A percentile compares a stretch with the other conserved stretches of the same genome.
Conservation (phyloP, 1,284 basidiomycete species). For the Rhodotorula sp. region DNA sequence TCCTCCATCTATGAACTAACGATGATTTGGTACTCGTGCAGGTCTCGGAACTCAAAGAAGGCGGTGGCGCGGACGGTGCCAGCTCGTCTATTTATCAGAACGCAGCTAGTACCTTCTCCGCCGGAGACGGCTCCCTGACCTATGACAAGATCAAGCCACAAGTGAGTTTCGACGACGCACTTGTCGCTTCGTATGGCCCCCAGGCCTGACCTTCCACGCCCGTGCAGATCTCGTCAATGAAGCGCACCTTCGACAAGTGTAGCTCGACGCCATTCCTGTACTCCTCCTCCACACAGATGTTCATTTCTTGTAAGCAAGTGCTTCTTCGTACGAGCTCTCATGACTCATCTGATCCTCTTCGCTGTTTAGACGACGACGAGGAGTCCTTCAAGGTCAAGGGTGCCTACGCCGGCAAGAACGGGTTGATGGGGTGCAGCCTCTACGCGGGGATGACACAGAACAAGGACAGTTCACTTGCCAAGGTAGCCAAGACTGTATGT, state of each 20-base stretch:
- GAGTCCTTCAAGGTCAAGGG: constrained; percentile 17
- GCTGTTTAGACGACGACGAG: constrained; percentile 20
- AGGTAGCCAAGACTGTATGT: constrained; percentile 21
- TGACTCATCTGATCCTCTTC: too few species aligned
- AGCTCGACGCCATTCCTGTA: constrained; percentile 24
- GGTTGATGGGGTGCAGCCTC: constrained; percentile 13
- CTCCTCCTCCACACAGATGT: background rate
- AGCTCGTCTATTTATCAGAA: constrained; percentile 26
- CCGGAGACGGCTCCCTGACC: background rate
- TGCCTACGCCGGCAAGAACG: constrained; percentile 1
- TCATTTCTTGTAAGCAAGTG: constrained; percentile 15
- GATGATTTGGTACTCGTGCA: background rate
- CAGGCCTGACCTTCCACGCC: background rate
- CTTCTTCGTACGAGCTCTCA: background rate
- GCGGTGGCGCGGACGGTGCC: constrained; percentile 20
- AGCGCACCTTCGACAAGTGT: constrained; percentile 26
- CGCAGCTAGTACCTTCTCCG: background rate
- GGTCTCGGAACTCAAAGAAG: constrained; percentile 11
- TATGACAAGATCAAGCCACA: constrained; percentile 3
- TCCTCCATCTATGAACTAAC: too few species aligned
- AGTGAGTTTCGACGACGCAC: background rate
- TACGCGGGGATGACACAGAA: constrained; percentile 30
- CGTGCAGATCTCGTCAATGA: background rate
- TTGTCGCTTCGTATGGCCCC: fast-evolving
- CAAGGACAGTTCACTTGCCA: constrained; percentile 2